A percentile compares a stretch with the other conserved stretches of the same genome.
phyloP scores from a whole-genome alignment of 1,284 basidiomycete genomes.

The Fomes fomentarius region DNA sequence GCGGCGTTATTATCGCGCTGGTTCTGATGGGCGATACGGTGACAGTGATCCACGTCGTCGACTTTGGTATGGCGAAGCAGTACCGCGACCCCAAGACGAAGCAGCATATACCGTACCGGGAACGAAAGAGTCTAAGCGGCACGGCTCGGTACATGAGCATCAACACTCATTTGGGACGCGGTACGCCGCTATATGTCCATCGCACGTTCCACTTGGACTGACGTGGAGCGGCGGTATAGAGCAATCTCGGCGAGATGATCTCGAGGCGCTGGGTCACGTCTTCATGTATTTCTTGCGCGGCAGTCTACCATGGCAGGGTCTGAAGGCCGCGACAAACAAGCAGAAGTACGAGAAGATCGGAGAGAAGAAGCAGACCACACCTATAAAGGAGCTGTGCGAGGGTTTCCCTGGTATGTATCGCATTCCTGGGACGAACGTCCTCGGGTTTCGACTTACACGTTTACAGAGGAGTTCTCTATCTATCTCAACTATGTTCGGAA shows the following conservation, averaged over 20 bases:
- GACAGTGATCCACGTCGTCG: constrained; percentile 66
- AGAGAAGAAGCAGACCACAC: constrained; percentile 97
- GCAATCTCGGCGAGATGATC: constrained; percentile 93
- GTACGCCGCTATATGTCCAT: constrained; percentile 48
- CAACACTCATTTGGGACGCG: constrained; percentile 93
- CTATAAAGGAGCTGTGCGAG: constrained; percentile 93
- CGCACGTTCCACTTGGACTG: too few species aligned
- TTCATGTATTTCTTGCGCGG: constrained; percentile 98
- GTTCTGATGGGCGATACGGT: neutral
- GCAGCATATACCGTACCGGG: constrained; percentile 96
- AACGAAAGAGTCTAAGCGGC: constrained; percentile 89
- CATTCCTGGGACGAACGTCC: constrained; percentile 1
- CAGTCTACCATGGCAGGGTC: constrained; percentile 93
- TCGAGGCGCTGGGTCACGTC: constrained; percentile 94
- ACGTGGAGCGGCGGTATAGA: constrained; percentile 48
- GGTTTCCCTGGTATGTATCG: constrained; percentile 79
- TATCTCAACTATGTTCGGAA: constrained; percentile 90
- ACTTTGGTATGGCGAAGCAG: constrained; percentile 98
- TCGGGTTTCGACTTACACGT: constrained; percentile 2
- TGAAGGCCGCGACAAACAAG: constrained; percentile 97
- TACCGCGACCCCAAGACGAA: constrained; percentile 97
- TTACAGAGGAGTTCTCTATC: constrained; percentile 83
- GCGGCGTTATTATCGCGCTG: neutral
- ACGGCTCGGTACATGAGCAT: constrained; percentile 98
- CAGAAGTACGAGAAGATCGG: constrained; percentile 99